Conservation (phyloP, 2,329 filamentous ascomycete genomes). For the Sporothrix sp. region DNA sequence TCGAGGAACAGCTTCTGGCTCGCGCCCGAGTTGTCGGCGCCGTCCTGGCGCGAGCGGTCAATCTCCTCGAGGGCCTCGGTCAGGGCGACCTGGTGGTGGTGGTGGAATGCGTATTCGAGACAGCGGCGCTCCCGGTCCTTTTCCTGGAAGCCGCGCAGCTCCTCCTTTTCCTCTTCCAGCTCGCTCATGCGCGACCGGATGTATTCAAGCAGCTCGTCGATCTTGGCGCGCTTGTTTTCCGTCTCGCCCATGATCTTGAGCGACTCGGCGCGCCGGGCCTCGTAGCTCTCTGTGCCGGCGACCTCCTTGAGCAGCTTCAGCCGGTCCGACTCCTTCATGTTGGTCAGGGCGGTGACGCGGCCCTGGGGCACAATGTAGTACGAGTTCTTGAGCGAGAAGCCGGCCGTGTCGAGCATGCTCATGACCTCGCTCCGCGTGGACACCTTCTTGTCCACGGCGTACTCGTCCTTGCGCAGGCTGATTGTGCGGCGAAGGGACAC, state of each 20-base stretch:
- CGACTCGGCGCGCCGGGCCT: conserved; percentile 81
- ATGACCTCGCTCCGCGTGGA: conserved; percentile 82
- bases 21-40: conserved; percentile 74
- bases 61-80: conserved; percentile 69
- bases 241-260: conserved; percentile 96
- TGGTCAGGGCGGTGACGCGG: conserved; percentile 88
- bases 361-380: conserved; percentile 99
- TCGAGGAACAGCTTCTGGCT: conserved; percentile 67
- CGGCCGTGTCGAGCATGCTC: conserved; percentile 89
- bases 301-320: conserved; percentile 90
- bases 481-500: conserved; percentile 88
- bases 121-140: conserved; percentile 88
- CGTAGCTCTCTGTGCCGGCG: conserved; percentile 96
- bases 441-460: conserved; percentile 93
- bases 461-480: conserved; percentile 96
- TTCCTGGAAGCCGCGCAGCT: conserved; percentile 85
- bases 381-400: conserved; percentile 93
- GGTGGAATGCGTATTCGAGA: conserved; percentile 88
- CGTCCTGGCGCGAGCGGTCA: conserved; percentile 70
- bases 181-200: conserved; percentile 85
- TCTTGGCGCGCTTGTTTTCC: conserved; percentile 87
- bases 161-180: conserved; percentile 94
- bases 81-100: conserved; percentile 75
- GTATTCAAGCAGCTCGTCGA: conserved; percentile 82
- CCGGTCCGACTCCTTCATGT: conserved; percentile 95